Evolutionary conservation across 2,329 filamentous ascomycete species (phyloP).

Genomic region (Penicillium sp.): DNA sequence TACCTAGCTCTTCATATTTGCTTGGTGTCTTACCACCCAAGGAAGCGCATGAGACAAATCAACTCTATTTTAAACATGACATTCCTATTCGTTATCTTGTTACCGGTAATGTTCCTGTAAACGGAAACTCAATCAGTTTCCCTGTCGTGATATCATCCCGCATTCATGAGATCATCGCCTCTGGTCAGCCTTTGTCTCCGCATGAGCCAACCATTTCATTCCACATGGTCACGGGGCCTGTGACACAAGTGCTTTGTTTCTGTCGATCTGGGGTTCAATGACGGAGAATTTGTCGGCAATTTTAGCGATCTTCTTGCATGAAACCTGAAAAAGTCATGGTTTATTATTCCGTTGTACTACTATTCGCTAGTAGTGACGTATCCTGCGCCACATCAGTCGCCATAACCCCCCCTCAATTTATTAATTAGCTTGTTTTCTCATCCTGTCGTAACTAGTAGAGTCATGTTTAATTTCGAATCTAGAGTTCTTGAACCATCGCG

Average conservation of each 20-base stretch:
- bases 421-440: neutral
- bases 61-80: neutral
- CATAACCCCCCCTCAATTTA: neutral
- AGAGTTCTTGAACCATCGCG: neutral
- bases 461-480: neutral
- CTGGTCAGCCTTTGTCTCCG: constrained; percentile 8
- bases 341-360: neutral
- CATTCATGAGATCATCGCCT: constrained; percentile 20
- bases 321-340: neutral
- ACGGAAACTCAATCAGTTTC: neutral
- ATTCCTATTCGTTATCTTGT: neutral
- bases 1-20: neutral
- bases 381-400: neutral
- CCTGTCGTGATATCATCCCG: constrained; percentile 18
- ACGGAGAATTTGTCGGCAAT: neutral
- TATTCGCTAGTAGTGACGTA: neutral
- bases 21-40: neutral
- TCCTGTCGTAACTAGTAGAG: too few species aligned
- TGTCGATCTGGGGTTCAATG: neutral
- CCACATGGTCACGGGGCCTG: neutral
- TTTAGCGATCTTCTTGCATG: neutral
- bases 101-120: constrained; percentile 6
- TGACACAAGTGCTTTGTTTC: neutral
- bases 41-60: neutral
- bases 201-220: constrained; percentile 2